Base-by-base conservation (phyloP, 495 filamentous ascomycete species). In the Neurospora sp. region DNA sequence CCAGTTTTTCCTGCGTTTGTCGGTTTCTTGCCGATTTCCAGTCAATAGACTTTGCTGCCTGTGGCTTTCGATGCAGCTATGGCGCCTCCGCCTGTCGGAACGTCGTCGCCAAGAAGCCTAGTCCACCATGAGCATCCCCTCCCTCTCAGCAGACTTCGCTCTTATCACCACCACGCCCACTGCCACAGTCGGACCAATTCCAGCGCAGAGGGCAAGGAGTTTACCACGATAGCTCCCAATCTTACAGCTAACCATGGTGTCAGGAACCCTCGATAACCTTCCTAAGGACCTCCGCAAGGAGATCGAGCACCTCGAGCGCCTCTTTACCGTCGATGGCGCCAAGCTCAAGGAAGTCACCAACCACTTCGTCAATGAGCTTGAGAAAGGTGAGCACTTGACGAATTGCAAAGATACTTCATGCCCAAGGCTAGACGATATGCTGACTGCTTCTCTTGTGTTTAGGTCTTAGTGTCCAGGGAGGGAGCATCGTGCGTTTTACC, bases 261-360 rank as follows among this genome's bases (percentile, higher is more conserved):
- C 74, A 83, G 78, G 80, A 74, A 81, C 77, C 7, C 82, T 83
- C 74, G 79, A 77, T 76, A 82, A 84, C 75, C 75, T 96, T 81
- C 93, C 96, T 69, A 91, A 94, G 82, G 89, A 96, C 81, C 89
- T 98, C 69, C 83, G 92, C 75, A 85, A 89, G 73, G 91, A 97
- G 82, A 96, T 98, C 81, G 89, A 93, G 81, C 83, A 89, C 37
- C 87, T 98, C 48, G 96, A 99, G 84, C 86, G 92, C n/a, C 79
- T 89, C 22, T 99, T 99, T 83, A 91, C 90, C 18, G 88, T 98
- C 61, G 89, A 92, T 76, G 86, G 83, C 3, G 83, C 87, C 16
- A 96, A 92, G 83, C 88, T 98, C 20, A 98, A 97, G 88, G 78
- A 91, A 81, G 92, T 99, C 74, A 94, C 94, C 40, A 85, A 89